A percentile compares a stretch with the other conserved stretches of the same genome.
Conservation (phyloP, 2,329 filamentous ascomycete genomes). For the Herpotrichia juniperi region DNA sequence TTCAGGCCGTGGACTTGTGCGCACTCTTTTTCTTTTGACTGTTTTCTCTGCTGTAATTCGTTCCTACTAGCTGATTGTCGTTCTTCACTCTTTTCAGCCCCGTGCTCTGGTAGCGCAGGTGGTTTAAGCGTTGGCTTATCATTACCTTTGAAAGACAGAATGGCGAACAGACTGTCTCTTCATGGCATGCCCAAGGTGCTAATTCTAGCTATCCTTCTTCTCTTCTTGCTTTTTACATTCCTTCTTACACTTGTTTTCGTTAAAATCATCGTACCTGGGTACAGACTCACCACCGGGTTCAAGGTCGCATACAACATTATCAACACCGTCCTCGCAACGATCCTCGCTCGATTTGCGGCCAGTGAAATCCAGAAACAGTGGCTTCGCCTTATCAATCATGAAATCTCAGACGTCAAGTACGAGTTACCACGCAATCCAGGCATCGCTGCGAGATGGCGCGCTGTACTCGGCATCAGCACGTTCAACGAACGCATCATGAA, state of each 20-base stretch:
- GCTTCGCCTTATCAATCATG: not conserved
- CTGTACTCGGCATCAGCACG: not conserved
- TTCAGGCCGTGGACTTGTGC: too few species aligned
- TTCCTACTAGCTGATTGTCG: not conserved
- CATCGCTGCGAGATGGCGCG: not conserved
- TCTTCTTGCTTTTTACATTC: not conserved
- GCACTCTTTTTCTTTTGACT: too few species aligned
- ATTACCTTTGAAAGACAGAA: not conserved
- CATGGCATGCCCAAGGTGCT: not conserved
- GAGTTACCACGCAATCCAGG: not conserved
- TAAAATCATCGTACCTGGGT: not conserved
- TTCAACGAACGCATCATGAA: not conserved
- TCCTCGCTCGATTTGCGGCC: not conserved
- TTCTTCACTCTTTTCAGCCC: not conserved
- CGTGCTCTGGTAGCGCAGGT: not conserved
- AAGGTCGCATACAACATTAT: not conserved
- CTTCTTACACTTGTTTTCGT: not conserved
- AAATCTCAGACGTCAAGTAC: not conserved
- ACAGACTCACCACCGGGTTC: not conserved
- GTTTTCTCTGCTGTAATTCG: not conserved
- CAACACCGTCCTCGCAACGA: not conserved
- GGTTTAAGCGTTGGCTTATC: not conserved
- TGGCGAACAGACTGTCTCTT: not conserved
- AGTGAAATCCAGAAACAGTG: not conserved
- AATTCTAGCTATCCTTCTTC: not conserved